Percentiles rank a stretch among this genome's conserved stretches.
Conservation (phyloP, 768 basidiomycete species). For the Sistotremastrum suecicum region DNA sequence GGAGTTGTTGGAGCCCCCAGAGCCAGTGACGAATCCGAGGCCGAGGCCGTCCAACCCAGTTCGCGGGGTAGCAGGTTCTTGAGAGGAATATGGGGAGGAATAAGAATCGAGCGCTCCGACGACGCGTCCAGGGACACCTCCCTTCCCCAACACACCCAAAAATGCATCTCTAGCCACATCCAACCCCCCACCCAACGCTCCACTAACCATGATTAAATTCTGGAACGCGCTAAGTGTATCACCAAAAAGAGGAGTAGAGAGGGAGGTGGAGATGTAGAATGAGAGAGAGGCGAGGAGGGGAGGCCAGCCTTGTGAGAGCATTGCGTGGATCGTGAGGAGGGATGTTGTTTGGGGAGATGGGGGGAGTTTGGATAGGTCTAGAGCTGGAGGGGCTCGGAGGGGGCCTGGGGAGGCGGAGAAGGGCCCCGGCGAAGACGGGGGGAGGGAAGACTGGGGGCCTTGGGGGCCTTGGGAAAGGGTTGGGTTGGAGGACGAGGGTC, state of each 20-base stretch:
- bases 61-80: constrained; percentile 44
- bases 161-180: constrained; percentile 87
- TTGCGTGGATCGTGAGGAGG: constrained; percentile 52
- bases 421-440: neutral
- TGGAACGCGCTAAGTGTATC: constrained; percentile 76
- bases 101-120: constrained; percentile 69
- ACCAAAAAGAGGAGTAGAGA: constrained; percentile 84
- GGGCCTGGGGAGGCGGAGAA: constrained; percentile 40
- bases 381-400: constrained; percentile 57
- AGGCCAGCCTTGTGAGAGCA: constrained; percentile 86
- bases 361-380: constrained; percentile 46
- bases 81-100: neutral
- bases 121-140: constrained; percentile 81
- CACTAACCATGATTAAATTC: constrained; percentile 75
- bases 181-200: constrained; percentile 56
- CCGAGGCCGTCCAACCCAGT: constrained; percentile 13
- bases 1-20: constrained; percentile 46
- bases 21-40: constrained; percentile 20
- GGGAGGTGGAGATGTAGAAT: constrained; percentile 78
- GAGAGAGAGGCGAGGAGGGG: constrained; percentile 82
- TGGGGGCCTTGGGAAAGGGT: no score
- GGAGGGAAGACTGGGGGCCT: no score
- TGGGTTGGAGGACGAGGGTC: no score
- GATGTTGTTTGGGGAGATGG: constrained; percentile 35
- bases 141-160: constrained; percentile 77